These are phyloP conservation scores for Nicotiana knightiana DNA, from an alignment of 257 asterid genomes.

Conservation along the genomic window DNA sequence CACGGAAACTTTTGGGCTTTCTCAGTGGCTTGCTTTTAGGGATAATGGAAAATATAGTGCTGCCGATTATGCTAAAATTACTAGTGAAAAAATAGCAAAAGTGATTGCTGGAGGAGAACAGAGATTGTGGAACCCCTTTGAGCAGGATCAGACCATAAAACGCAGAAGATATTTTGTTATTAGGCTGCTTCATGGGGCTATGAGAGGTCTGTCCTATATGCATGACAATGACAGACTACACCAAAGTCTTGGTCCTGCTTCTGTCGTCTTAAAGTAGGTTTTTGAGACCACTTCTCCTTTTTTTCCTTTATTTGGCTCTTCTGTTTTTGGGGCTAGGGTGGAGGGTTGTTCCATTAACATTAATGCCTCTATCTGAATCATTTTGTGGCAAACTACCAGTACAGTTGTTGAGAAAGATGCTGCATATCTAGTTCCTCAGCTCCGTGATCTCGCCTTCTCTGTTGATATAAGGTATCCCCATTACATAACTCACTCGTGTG, in stretches of 20 bases:
- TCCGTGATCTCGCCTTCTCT: constrained; percentile 95
- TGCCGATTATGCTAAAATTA: constrained; percentile 72
- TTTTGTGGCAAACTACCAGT: constrained; percentile 38
- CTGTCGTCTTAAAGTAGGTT: constrained; percentile 74
- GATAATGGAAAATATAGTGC: constrained; percentile 83
- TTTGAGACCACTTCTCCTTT: constrained; percentile 5
- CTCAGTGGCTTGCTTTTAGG: constrained; percentile 93
- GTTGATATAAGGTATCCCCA: constrained; percentile 63
- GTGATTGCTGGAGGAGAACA: constrained; percentile 37
- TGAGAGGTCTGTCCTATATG: constrained; percentile 75
- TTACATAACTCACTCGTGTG: background rate
- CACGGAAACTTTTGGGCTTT: background rate
- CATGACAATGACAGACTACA: constrained; percentile 71
- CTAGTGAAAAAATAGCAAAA: constrained; percentile 66
- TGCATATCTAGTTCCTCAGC: constrained; percentile 73
- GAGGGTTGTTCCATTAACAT: background rate
- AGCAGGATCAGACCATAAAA: constrained; percentile 58
- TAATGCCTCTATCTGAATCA: background rate
- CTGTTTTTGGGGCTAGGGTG: background rate
- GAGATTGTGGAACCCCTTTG: constrained; percentile 76
- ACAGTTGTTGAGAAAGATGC: constrained; percentile 80
- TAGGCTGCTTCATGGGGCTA: constrained; percentile 64
- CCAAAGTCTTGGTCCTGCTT: constrained; percentile 96
- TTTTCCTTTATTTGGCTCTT: background rate
- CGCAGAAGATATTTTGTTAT: constrained; percentile 57